Base-by-base conservation (phyloP, 192 early-diverging fungal genomes). In the Linnemannia exigua region DNA sequence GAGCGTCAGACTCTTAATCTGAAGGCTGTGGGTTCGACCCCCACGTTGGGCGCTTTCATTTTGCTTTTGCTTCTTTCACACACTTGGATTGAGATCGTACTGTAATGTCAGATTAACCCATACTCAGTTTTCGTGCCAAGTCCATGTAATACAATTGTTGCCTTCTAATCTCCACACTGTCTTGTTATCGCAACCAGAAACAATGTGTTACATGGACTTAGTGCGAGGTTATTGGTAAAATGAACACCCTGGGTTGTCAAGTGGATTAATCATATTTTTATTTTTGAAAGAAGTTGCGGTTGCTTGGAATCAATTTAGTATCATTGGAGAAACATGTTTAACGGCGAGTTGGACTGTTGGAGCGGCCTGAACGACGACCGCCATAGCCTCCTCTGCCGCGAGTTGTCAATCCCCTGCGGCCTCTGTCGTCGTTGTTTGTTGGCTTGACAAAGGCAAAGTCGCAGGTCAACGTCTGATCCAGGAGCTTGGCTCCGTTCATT, bases 1-100 rank as follows among this genome's bases (percentile, higher is more conserved):
- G 92, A 94, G 93, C 94, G 94, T 94, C 91, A 95, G 94, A 95
- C 94, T 95, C 93, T 95, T 95, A 93, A 95, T 95, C 94, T 95
- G 91, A 94, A 94, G 93, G 94, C 92, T 94, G 94, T 93, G 93
- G 94, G 93, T 95, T 95, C 93, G 93, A 95, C 94, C 92, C 93
- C 93, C 92, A 94, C 92, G 90, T 94, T 90, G 93, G 93, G 92
- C 92, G 89, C 70, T 73, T 68, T n/a, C 28, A 48, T 61, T 70
- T 50, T 52, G 25, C 52, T n/a, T n/a, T n/a, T n/a, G n/a, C n/a
- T n/a, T n/a, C n/a, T n/a, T n/a, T n/a, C n/a, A n/a, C n/a, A n/a
- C n/a, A n/a, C n/a, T n/a, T n/a, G n/a, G n/a, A n/a, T n/a, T n/a
- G n/a, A n/a, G n/a, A n/a, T n/a, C n/a, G n/a, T n/a, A n/a, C n/a